Conservation (phyloP, 2,329 filamentous ascomycete genomes). For the Talaromyces pinophilus region DNA sequence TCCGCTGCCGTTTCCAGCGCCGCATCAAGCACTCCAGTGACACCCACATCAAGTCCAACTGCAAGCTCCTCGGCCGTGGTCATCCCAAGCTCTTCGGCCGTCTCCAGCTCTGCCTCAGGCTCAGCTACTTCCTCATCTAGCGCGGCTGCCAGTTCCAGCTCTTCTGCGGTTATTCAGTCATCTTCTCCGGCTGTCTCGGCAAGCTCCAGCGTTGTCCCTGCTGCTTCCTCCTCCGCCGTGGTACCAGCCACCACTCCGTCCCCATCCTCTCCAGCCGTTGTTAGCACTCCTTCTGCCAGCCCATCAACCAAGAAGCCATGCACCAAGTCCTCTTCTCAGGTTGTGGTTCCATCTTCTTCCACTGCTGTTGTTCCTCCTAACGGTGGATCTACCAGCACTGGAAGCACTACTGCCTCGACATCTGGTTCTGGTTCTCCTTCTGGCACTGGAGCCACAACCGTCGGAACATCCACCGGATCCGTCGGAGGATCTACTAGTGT, state of each 20-base stretch:
- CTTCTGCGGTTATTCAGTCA: constrained; percentile 1
- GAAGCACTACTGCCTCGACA: not conserved
- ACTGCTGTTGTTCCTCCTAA: constrained; percentile 14
- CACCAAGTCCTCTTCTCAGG: constrained; percentile 10
- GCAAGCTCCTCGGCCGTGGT: constrained; percentile 6
- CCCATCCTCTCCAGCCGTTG: constrained; percentile 2
- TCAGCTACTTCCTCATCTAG: constrained; percentile 7
- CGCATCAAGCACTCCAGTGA: not conserved
- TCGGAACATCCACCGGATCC: not conserved
- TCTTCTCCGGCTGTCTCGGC: not conserved
- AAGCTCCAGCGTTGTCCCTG: not conserved
- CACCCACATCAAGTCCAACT: not conserved
- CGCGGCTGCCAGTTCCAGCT: not conserved
- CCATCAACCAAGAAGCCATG: not conserved
- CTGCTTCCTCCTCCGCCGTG: constrained; percentile 3
- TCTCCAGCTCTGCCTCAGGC: not conserved
- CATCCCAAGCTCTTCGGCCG: constrained; percentile 1
- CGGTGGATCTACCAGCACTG: constrained; percentile 7
- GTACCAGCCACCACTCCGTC: not conserved
- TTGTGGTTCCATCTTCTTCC: constrained; percentile 1
- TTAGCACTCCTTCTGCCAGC: not conserved
- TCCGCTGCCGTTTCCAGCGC: constrained; percentile 2
- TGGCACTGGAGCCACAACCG: constrained; percentile 1
- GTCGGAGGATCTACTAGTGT: constrained; percentile 3
- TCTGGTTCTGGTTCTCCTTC: constrained; percentile 2